A percentile compares a stretch with the other conserved stretches of the same genome.
These are phyloP conservation scores for Cladosporium austrohemisphaericum DNA, from an alignment of 2,329 filamentous ascomycete species.

Conservation along the genomic window DNA sequence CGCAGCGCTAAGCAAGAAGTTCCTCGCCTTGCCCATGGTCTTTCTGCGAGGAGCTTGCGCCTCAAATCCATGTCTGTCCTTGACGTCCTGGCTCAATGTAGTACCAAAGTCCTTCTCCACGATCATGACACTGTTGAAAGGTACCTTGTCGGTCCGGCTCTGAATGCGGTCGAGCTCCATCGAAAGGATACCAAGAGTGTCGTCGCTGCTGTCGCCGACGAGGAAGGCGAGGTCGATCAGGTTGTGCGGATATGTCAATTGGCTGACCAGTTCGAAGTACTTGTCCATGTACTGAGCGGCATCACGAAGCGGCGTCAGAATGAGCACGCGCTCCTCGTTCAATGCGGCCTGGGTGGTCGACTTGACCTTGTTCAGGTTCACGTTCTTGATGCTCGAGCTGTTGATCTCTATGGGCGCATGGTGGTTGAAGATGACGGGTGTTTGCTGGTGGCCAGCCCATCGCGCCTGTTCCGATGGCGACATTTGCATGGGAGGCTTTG, in stretches of 20 bases:
- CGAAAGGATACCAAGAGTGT: conserved; percentile 81
- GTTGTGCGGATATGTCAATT: conserved; percentile 89
- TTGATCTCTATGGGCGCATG: conserved; percentile 85
- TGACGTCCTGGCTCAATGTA: conserved; percentile 71
- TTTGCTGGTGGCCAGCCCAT: conserved; percentile 85
- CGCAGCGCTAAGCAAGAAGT: conserved; percentile 80
- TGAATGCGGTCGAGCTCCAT: conserved; percentile 87
- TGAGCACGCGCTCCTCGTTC: conserved; percentile 83
- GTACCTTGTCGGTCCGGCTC: conserved; percentile 67
- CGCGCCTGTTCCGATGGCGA: conserved; percentile 81
- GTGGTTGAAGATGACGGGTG: conserved; percentile 94
- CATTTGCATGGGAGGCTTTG: conserved; percentile 96
- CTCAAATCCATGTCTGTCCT: conserved; percentile 78
- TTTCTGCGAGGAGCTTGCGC: conserved; percentile 88
- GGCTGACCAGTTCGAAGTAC: conserved; percentile 87
- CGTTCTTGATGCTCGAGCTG: conserved; percentile 68
- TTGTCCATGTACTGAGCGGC: conserved; percentile 76
- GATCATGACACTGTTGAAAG: conserved; percentile 80
- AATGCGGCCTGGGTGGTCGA: conserved; percentile 73
- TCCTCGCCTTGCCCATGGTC: conserved; percentile 83
- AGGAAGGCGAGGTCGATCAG: conserved; percentile 94
- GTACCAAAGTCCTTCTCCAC: conserved; percentile 86
- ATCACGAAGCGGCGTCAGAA: conserved; percentile 90
- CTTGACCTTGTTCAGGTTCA: conserved; percentile 80
- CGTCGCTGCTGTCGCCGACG: conserved; percentile 85